Evolutionary conservation across 441 rosid species (phyloP).

Genomic region (Capsella rubella): DNA sequence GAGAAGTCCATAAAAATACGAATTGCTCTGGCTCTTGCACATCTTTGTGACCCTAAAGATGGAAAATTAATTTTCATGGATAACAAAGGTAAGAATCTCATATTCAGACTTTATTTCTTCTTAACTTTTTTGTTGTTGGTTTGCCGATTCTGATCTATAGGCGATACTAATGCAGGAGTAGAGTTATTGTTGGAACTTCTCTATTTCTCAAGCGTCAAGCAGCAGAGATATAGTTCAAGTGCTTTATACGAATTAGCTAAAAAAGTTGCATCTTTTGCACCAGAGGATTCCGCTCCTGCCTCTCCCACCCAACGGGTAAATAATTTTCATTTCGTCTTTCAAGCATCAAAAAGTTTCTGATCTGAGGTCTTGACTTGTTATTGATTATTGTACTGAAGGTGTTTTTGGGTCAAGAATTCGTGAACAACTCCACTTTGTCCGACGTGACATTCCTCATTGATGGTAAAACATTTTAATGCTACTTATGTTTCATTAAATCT

Average conservation of each 20-base stretch:
- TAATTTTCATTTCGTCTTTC: neutral
- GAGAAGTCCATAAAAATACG: constrained; percentile 61
- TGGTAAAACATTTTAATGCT: constrained; percentile 47
- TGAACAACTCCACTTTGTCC: constrained; percentile 67
- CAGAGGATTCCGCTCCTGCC: constrained; percentile 64
- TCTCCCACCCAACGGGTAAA: constrained; percentile 68
- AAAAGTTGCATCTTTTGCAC: constrained; percentile 54
- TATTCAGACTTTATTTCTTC: constrained; percentile 8
- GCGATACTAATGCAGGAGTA: constrained; percentile 50
- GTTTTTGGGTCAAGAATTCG: constrained; percentile 64
- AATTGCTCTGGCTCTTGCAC: constrained; percentile 72
- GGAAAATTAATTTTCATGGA: constrained; percentile 62
- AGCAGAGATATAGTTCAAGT: constrained; percentile 59
- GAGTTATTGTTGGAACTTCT: constrained; percentile 64
- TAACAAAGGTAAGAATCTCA: constrained; percentile 54
- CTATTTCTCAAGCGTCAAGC: constrained; percentile 54
- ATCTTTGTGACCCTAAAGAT: constrained; percentile 65
- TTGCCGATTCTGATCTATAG: constrained; percentile 18
- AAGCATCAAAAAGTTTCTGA: constrained; percentile 8
- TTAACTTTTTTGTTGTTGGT: neutral
- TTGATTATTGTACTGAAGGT: constrained; percentile 48
- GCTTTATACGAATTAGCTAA: constrained; percentile 66
- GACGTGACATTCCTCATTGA: constrained; percentile 69
- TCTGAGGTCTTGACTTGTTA: constrained; percentile 19
- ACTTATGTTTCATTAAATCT: neutral